phyloP scores from a whole-genome alignment of 202 grass and related monocot genomes.

The Dendrocalamus latiflorus region DNA sequence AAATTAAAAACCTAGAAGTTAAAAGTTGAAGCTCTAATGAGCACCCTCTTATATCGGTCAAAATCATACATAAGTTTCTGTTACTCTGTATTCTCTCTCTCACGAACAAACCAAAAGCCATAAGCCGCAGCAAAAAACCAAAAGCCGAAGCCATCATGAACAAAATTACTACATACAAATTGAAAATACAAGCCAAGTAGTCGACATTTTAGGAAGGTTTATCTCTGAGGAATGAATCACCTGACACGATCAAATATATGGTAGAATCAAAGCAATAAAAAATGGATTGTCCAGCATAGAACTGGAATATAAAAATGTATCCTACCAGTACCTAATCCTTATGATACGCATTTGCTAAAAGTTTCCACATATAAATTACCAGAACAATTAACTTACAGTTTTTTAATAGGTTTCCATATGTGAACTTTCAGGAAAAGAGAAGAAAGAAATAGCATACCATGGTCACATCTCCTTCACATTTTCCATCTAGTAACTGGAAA shows the following conservation, averaged over 20 bases:
- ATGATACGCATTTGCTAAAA: neutral
- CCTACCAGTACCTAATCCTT: neutral
- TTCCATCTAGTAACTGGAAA: conserved; percentile 79
- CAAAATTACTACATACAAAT: neutral
- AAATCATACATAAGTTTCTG: too few relatives aligned
- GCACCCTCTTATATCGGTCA: too few relatives aligned
- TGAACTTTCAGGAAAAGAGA: neutral
- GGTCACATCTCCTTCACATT: conserved; percentile 55
- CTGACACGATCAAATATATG: neutral
- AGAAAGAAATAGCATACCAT: conserved; percentile 48
- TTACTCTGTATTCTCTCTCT: too few relatives aligned
- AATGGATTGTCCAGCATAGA: neutral
- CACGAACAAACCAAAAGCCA: too few relatives aligned
- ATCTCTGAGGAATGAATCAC: neutral
- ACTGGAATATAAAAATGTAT: neutral
- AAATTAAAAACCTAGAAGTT: too few relatives aligned
- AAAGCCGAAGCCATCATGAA: neutral
- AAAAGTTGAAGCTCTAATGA: too few relatives aligned
- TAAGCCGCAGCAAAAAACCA: too few relatives aligned
- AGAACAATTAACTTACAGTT: neutral
- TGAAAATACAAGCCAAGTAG: neutral
- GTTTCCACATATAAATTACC: neutral
- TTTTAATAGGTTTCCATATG: neutral
- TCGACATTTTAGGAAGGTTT: neutral
- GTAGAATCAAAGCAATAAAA: neutral